Evolutionary conservation across 2,329 filamentous ascomycete species (phyloP), one percentile per base, ranked within the genome.

Genomic region (Herpotrichia juniperi): DNA sequence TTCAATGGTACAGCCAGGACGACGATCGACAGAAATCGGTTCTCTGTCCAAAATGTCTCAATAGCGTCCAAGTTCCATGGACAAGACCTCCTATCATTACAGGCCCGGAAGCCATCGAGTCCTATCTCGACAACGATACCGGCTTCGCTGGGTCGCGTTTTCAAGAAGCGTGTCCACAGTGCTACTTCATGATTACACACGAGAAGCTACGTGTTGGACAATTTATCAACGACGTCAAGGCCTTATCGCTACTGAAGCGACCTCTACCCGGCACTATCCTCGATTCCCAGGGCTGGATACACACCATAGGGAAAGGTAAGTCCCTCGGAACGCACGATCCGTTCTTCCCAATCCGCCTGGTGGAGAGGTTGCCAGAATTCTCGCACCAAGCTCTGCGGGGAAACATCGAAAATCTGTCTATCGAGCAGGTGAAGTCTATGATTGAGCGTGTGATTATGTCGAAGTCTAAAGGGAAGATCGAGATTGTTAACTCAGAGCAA

Each of bases 251-350:
- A 2, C 59, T 78, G 3, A 60, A 77, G 12, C 65, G 74, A 1
- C 85, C 88, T 0, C 84, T 93, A 78, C 85, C 87, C 0, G 88
- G 89, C 1, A 91, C 88, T 0, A 68, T 91, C 4, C 76, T 91
- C 7, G 77, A 83, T 8, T 66, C 79, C 0, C 68, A 73, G 1
- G 89, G 88, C 0, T 69, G 76, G 14, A 83, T 85, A 0, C 66
- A 76, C 25, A 45, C 57, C 1, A 58, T 62, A 6, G 56, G 75
- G 2, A 64, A 62, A 1, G 46, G 60, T 8, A 63, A 61, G 28
- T 42, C 49, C 2, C 35, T 60, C 32, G 42, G 48, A 10, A 63
- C 52, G 4, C 63, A 56, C 50, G 26, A 54, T 16, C 35, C 49
- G 6, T 66, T 66, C 21, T 56, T 49, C 22, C 61, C 68, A 3